A percentile compares a stretch with the other conserved stretches of the same genome.
These are phyloP conservation scores for Thermochaetoides thermophila DNA, from an alignment of 495 filamentous ascomycete species.

Conservation along the genomic window DNA sequence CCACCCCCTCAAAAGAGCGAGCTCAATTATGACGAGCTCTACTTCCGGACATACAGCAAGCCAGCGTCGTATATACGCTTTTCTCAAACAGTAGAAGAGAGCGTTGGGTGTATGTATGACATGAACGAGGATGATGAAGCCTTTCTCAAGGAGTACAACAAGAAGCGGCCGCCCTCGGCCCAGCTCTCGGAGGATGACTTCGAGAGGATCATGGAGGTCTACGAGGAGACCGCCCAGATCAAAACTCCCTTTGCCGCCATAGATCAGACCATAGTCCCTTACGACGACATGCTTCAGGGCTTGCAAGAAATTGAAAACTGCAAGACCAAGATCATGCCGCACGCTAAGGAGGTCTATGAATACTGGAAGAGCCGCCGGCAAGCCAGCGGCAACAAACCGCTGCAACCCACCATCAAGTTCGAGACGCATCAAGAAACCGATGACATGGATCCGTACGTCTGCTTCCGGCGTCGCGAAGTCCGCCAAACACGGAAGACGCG, in stretches of 20 bases:
- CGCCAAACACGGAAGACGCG: constrained; percentile 90
- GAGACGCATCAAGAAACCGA: constrained; percentile 87
- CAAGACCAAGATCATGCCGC: constrained; percentile 45
- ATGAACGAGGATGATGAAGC: constrained; percentile 81
- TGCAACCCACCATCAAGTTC: constrained; percentile 74
- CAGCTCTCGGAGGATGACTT: constrained; percentile 80
- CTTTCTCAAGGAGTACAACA: constrained; percentile 72
- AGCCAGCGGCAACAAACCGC: constrained; percentile 44
- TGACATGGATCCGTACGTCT: constrained; percentile 93
- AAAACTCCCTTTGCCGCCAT: constrained; percentile 80
- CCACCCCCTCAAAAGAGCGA: constrained; percentile 63
- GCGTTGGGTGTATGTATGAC: constrained; percentile 66
- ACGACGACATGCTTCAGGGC: constrained; percentile 62
- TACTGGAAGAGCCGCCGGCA: constrained; percentile 72
- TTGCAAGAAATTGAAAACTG: constrained; percentile 63
- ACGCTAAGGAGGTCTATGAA: constrained; percentile 77
- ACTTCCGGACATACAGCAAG: constrained; percentile 61
- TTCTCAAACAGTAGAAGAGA: constrained; percentile 95
- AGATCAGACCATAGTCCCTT: constrained; percentile 68
- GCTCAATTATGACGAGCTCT: constrained; percentile 75
- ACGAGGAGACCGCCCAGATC: constrained; percentile 67
- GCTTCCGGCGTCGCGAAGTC: constrained; percentile 90
- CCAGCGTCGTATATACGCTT: constrained; percentile 93
- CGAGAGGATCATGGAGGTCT: constrained; percentile 87
- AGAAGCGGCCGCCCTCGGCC: constrained; percentile 45